Conservation (phyloP, 1,284 basidiomycete species). For the Ceratobasidium sp. region DNA sequence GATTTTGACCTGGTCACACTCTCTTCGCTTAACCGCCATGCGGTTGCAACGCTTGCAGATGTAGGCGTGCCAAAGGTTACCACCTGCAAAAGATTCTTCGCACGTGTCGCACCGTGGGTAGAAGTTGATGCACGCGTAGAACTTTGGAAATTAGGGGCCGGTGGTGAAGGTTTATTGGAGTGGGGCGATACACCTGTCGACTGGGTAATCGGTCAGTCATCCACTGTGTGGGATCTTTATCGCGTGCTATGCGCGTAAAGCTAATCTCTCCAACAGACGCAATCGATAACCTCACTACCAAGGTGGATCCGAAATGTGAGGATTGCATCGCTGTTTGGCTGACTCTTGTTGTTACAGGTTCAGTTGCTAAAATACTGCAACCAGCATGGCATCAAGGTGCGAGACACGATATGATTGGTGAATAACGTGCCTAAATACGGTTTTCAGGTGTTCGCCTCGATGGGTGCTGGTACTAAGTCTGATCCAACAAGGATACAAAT, state of each 20-base stretch:
- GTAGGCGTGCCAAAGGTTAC: conserved; percentile 95
- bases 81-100: conserved; percentile 79
- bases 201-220: conserved; percentile 82
- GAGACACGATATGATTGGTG: conserved; percentile 8
- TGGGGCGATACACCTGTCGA: conserved; percentile 66
- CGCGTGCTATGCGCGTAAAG: not conserved
- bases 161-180: conserved; percentile 72
- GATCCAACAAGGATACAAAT: conserved; percentile 97
- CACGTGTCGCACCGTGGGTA: conserved; percentile 73
- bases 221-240: not conserved
- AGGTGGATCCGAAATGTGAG: conserved; percentile 56
- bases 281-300: conserved; percentile 97
- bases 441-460: conserved; percentile 89
- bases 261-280: conserved; percentile 68
- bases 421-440: conserved; percentile 7
- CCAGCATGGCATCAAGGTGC: conserved; percentile 75
- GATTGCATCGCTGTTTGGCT: not conserved
- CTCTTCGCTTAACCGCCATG: conserved; percentile 93
- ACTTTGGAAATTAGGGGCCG: conserved; percentile 80
- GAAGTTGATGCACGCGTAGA: conserved; percentile 85
- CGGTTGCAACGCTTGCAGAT: conserved; percentile 89
- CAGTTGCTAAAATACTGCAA: conserved; percentile 88
- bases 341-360: conserved; percentile 57
- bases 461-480: conserved; percentile 97
- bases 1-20: conserved; percentile 96